Evolutionary conservation across 2,329 filamentous ascomycete genomes (phyloP).

Genomic region (Aspergillus ruber): DNA sequence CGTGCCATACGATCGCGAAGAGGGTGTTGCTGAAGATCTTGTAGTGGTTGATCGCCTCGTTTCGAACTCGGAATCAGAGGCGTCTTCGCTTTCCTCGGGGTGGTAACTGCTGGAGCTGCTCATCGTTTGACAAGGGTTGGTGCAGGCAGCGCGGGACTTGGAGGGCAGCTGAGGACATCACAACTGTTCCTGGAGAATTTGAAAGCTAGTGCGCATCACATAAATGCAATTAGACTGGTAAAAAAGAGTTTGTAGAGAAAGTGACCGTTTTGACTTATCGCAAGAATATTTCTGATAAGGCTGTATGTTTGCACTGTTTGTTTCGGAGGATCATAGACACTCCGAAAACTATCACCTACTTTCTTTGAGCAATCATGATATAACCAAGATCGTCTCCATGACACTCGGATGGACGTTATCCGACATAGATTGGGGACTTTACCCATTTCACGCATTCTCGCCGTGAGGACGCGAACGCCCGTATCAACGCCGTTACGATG

Average conservation of each 20-base stretch:
- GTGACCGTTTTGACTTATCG: not conserved
- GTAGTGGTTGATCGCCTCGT: constrained; percentile 4
- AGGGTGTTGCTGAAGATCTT: not conserved
- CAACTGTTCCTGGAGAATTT: constrained; percentile 9
- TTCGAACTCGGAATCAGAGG: constrained; percentile 12
- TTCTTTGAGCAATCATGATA: constrained; percentile 1
- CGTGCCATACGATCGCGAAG: not conserved
- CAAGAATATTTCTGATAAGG: constrained; percentile 16
- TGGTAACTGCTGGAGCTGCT: constrained; percentile 30
- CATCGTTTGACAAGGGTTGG: constrained; percentile 33
- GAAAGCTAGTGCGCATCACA: not conserved
- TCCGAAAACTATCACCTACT: not conserved
- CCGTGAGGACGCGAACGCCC: constrained; percentile 5
- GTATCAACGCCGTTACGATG: constrained; percentile 11
- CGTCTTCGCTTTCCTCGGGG: constrained; percentile 26
- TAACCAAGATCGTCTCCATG: no score
- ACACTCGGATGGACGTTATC: constrained; percentile 25
- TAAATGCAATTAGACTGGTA: constrained; percentile 2
- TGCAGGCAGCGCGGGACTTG: constrained; percentile 6
- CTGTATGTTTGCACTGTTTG: constrained; percentile 36
- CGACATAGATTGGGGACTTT: constrained; percentile 17
- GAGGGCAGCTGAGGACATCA: constrained; percentile 18
- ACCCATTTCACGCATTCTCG: constrained; percentile 12
- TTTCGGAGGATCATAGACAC: not conserved
- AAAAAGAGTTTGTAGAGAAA: not conserved